These are phyloP conservation scores for Mycena rosella DNA, from an alignment of 768 basidiomycete species.

Conservation along the genomic window DNA sequence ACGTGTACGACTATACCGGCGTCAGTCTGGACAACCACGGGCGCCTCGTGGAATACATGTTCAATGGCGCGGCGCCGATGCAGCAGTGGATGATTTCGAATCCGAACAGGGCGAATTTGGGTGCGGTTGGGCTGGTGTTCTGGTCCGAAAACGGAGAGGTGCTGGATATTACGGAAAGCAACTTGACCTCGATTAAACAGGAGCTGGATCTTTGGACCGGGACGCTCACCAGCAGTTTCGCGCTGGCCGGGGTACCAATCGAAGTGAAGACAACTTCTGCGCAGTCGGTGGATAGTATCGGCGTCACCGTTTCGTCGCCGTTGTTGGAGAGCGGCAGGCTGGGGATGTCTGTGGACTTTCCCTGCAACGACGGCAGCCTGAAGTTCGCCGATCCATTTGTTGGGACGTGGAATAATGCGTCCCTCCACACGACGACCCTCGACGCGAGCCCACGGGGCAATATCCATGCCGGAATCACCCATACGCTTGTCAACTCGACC, in stretches of 20 bases:
- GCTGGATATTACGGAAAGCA: conserved; percentile 51
- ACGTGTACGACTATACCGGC: conserved; percentile 62
- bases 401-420: conserved; percentile 60
- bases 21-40: conserved; percentile 66
- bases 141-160: conserved; percentile 43
- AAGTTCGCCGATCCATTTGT: conserved; percentile 73
- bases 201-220: conserved; percentile 70
- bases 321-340: conserved; percentile 55
- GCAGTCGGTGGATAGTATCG: conserved; percentile 55
- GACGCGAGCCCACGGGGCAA: conserved; percentile 29
- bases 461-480: conserved; percentile 54
- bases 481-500: conserved; percentile 54
- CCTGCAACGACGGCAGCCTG: conserved; percentile 68
- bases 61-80: conserved; percentile 53
- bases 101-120: conserved; percentile 70
- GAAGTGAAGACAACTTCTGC: conserved; percentile 56
- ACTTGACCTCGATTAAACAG: conserved; percentile 53
- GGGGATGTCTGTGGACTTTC: conserved; percentile 68
- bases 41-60: conserved; percentile 63
- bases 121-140: conserved; percentile 62
- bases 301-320: conserved; percentile 54
- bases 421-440: conserved; percentile 62
- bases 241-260: conserved; percentile 50
- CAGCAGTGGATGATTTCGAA: conserved; percentile 70
- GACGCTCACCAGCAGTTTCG: conserved; percentile 60